Percentiles rank a stretch among this genome's conserved stretches.
Evolutionary conservation across 148 eudicot genomes (phyloP).

Genomic region (Limonium bicolor): DNA sequence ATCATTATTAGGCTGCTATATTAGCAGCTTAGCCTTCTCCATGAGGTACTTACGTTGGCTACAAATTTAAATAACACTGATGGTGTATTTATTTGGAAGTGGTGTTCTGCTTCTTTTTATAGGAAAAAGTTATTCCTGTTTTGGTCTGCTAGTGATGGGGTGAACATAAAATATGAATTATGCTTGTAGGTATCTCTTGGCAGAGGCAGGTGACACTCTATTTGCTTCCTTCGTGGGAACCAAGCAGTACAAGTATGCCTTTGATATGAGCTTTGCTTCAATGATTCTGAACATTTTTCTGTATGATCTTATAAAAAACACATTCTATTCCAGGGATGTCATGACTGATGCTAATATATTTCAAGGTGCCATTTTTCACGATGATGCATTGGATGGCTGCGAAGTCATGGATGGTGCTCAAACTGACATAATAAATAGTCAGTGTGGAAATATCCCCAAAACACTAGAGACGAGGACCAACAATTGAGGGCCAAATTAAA

Average conservation of each 20-base stretch:
- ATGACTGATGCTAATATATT: constrained; percentile 92
- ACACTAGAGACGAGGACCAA: constrained; percentile 39
- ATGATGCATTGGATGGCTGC: constrained; percentile 40
- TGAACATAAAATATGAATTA: too few species aligned
- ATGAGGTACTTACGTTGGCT: too few species aligned
- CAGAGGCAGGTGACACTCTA: constrained; percentile 94
- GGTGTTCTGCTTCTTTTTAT: too few species aligned
- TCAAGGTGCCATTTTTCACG: constrained; percentile 96
- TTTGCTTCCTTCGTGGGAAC: constrained; percentile 96
- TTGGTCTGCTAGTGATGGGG: too few species aligned
- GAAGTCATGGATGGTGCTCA: constrained; percentile 31
- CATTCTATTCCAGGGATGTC: constrained; percentile 55
- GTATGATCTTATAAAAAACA: constrained; percentile 5
- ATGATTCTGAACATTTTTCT: neutral
- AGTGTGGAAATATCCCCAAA: constrained; percentile 22
- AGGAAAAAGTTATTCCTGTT: too few species aligned
- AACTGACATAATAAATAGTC: constrained; percentile 20
- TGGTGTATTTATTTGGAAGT: too few species aligned
- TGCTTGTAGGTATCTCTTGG: constrained; percentile 74
- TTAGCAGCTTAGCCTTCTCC: too few species aligned
- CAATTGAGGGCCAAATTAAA: constrained; percentile 38
- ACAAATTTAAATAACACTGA: too few species aligned
- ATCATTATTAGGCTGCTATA: too few species aligned
- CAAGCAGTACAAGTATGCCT: constrained; percentile 80
- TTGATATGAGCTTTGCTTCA: constrained; percentile 3